Conservation (phyloP, 768 basidiomycete species). For the Tylopilus sp. region DNA sequence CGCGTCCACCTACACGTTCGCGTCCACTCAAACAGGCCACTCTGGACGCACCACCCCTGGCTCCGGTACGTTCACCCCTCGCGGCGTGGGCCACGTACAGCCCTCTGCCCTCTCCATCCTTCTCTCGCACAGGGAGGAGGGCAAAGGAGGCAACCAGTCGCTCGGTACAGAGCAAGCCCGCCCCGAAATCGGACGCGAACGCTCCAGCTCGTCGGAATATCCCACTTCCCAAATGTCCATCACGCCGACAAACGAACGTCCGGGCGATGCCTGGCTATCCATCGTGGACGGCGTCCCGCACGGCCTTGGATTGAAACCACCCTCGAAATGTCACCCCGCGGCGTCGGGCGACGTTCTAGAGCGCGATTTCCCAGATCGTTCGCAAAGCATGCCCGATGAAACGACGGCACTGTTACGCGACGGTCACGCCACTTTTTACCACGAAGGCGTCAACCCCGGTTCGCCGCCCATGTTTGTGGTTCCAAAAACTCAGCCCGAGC, state of each 20-base stretch:
- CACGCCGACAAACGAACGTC: constrained; percentile 21
- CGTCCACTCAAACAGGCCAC: constrained; percentile 13
- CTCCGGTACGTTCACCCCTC: constrained; percentile 22
- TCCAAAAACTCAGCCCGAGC: constrained; percentile 7
- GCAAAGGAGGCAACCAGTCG: background rate
- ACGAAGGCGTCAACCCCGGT: constrained; percentile 1
- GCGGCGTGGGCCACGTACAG: constrained; percentile 18
- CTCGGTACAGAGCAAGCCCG: background rate
- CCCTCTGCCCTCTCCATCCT: constrained; percentile 38
- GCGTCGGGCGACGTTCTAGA: background rate
- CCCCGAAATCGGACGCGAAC: background rate
- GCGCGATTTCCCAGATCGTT: background rate
- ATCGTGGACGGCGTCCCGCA: background rate
- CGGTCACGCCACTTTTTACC: constrained; percentile 7
- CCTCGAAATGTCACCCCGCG: background rate
- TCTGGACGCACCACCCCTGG: constrained; percentile 2
- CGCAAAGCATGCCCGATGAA: constrained; percentile 11
- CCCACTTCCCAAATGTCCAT: constrained; percentile 13
- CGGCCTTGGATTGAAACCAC: background rate
- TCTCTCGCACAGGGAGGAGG: constrained; percentile 23
- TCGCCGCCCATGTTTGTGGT: background rate
- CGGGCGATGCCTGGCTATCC: background rate
- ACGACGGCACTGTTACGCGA: constrained; percentile 16
- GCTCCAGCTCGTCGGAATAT: background rate
- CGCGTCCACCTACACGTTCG: constrained; percentile 29